Base-by-base conservation (phyloP, 176 grass and related monocot species). In the Eleusine coracana region DNA sequence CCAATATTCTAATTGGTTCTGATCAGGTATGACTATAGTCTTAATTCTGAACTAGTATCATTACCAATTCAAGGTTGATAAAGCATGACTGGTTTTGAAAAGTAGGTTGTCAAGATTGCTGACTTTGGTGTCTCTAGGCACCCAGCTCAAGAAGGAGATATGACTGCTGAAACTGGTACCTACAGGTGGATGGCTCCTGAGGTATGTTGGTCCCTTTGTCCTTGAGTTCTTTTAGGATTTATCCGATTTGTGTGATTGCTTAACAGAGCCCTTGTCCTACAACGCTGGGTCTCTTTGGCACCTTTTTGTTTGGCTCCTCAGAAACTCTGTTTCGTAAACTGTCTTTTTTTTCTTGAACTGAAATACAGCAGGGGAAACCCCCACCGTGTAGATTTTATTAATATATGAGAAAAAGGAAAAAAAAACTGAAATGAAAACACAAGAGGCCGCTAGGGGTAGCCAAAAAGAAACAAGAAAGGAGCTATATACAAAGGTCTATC, bases 181-280 rank as follows among this genome's bases (percentile, higher is more conserved):
- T 98, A 98, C 67, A 89, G 96, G 69, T 98, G 96, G 96, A 98
- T 98, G 96, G 96, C 93, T 21, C 96, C 96, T 89, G 96, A 98
- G 96, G 96, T 98, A 56, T 48, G 79, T 82, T 73, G 39, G 60
- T 72, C 50, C 21, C 9, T 61, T 75, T 60, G 20, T 46, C 74
- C 28, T 46, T 59, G 37, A 68, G 17, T 40, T 37, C 16, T 10
- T 1, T 78, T 78, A 18, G 10, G 52, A 73, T 69, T 62, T 84
- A 49, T 36, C 54, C 5, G n/a, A 66, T 87, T 56, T 40, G 18
- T 74, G 12, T 69, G 27, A 25, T 66, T 85, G 11, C 13, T 82
- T 0, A 23, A 66, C 28, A 25, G 48, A 46, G 25, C 20, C 37
- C 76, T 60, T 72, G 1, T 73, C 41, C 60, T 34, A 44, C 45